phyloP scores from a whole-genome alignment of 441 rosid genomes.

The Sinapis alba region DNA sequence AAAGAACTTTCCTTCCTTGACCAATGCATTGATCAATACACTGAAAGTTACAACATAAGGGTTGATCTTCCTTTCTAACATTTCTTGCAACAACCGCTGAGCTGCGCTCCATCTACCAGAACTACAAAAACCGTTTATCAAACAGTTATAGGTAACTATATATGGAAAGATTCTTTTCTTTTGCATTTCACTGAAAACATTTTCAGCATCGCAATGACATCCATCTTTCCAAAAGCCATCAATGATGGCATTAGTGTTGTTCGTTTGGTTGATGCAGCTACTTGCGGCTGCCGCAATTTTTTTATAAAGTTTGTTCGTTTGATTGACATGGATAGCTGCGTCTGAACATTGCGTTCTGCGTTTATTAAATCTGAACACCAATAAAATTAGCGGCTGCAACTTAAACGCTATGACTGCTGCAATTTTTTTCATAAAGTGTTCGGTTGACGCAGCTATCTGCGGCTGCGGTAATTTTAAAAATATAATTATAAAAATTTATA shows the following conservation, averaged over 20 bases:
- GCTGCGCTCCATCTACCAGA: conserved; percentile 19
- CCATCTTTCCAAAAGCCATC: conserved; percentile 18
- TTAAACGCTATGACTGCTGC: no score
- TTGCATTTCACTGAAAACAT: background rate
- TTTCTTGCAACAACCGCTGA: background rate
- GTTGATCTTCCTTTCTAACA: background rate
- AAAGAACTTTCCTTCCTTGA: background rate
- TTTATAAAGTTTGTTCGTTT: no score
- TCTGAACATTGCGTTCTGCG: no score
- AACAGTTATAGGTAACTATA: background rate
- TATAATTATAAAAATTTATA: no score
- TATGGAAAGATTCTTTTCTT: background rate
- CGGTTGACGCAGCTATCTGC: no score
- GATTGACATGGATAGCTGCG: no score
- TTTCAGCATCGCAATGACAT: background rate
- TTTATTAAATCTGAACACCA: no score
- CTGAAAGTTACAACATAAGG: background rate
- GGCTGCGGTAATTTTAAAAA: no score
- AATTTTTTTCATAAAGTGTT: no score
- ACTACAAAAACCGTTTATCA: background rate
- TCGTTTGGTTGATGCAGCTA: no score
- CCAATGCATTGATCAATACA: background rate
- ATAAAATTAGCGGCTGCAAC: no score
- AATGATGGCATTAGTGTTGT: background rate
- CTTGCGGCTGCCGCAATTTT: no score